Evolutionary conservation across 2,329 filamentous ascomycete species (phyloP).

Genomic region (Plectosphaerella plurivora): DNA sequence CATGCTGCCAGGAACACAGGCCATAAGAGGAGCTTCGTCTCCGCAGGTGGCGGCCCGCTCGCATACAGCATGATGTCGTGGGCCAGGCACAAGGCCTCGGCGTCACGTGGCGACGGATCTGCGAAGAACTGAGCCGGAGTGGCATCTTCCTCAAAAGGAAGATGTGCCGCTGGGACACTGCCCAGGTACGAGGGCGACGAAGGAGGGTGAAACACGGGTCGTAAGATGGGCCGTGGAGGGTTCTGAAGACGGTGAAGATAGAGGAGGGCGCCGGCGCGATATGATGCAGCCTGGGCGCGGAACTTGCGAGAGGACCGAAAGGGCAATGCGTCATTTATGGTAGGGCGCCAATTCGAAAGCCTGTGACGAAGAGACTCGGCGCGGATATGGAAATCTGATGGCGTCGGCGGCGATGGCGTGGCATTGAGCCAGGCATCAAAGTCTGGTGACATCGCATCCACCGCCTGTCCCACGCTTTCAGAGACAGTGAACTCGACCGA

Average conservation of each 20-base stretch:
- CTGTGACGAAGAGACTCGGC: constrained; percentile 14
- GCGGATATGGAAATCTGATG: constrained; percentile 5
- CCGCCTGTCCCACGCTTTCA: not conserved
- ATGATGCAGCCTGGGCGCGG: constrained; percentile 20
- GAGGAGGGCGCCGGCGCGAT: constrained; percentile 17
- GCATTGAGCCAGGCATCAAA: not conserved
- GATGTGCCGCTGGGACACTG: not conserved
- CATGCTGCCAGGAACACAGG: constrained; percentile 22
- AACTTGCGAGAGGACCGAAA: constrained; percentile 19
- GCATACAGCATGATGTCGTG: constrained; percentile 22
- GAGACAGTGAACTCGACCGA: too few relatives aligned
- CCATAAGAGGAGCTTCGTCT: constrained; percentile 23
- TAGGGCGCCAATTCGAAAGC: constrained; percentile 18
- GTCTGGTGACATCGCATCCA: not conserved
- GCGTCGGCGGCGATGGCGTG: not conserved
- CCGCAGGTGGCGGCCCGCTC: constrained; percentile 11
- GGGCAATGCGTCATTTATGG: constrained; percentile 12
- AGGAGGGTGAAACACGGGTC: not conserved
- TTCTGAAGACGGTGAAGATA: constrained; percentile 21
- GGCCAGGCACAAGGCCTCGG: constrained; percentile 17
- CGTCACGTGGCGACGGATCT: constrained; percentile 11
- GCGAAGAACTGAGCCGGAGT: not conserved
- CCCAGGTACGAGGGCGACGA: not conserved
- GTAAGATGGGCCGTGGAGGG: constrained; percentile 10
- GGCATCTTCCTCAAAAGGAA: not conserved